phyloP scores from a whole-genome alignment of 2,329 filamentous ascomycete species.

The Talaromyces rugulosus region DNA sequence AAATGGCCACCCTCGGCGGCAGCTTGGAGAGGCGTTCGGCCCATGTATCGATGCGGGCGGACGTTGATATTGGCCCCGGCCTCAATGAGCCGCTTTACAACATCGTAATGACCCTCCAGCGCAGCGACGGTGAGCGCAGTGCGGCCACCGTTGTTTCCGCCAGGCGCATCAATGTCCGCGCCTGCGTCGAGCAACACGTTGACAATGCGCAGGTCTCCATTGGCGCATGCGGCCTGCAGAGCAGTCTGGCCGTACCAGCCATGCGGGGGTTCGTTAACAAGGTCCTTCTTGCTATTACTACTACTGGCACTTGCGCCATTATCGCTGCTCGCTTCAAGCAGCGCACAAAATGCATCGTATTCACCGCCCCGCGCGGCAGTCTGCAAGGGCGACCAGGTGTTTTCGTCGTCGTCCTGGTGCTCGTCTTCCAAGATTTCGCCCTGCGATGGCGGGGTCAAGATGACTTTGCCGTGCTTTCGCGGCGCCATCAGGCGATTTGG shows the following conservation, averaged over 20 bases:
- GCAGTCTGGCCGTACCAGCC: slow-evolving; percentile 14
- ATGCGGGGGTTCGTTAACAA: slow-evolving; percentile 15
- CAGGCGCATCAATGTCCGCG: slow-evolving; percentile 14
- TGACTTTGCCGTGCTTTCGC: slow-evolving; percentile 10
- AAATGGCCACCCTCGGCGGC: slow-evolving; percentile 16
- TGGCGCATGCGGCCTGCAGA: slow-evolving; percentile 26
- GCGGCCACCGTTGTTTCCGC: slow-evolving; percentile 15
- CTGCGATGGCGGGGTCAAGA: slow-evolving; percentile 4
- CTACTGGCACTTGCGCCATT: background rate
- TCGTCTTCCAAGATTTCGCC: slow-evolving; percentile 10
- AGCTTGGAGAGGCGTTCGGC: slow-evolving; percentile 16
- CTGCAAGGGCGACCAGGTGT: slow-evolving; percentile 16
- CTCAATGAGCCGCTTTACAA: slow-evolving; percentile 17
- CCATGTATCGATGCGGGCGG: slow-evolving; percentile 5
- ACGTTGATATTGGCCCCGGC: slow-evolving; percentile 19
- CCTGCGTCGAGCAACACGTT: slow-evolving; percentile 28
- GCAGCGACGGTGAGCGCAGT: slow-evolving; percentile 17
- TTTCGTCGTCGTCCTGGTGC: slow-evolving; percentile 6
- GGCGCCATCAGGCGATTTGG: background rate
- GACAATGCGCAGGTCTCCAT: slow-evolving; percentile 33
- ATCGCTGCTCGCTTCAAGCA: slow-evolving; percentile 13
- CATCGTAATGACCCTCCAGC: slow-evolving; percentile 13
- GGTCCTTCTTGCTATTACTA: slow-evolving; percentile 10
- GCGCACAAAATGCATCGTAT: slow-evolving; percentile 14
- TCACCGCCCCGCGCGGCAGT: slow-evolving; percentile 15